Conservation (phyloP, 306 rosid genomes). For the Casuarina cunninghamiana region DNA sequence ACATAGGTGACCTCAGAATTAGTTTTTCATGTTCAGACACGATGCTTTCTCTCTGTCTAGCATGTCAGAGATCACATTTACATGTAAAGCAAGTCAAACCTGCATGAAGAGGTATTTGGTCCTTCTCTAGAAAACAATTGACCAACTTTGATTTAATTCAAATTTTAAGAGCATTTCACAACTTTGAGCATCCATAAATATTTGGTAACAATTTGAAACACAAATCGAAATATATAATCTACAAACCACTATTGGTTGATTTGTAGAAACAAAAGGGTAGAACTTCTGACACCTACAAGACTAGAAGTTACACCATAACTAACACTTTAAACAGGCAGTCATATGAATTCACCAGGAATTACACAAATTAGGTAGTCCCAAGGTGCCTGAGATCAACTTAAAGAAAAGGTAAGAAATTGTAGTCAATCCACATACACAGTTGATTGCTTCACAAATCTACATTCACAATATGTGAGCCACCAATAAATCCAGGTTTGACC, state of each 20-base stretch:
- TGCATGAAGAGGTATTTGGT: neutral
- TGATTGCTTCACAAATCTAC: neutral
- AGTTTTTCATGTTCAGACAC: constrained; percentile 8
- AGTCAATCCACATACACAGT: neutral
- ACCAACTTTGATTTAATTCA: neutral
- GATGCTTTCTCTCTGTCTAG: neutral
- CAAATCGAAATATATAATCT: neutral
- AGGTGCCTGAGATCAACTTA: neutral
- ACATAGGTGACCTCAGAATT: neutral
- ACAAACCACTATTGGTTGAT: neutral
- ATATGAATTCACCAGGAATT: neutral
- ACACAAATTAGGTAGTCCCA: neutral
- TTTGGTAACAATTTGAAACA: neutral
- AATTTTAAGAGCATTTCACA: neutral
- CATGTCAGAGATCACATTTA: neutral
- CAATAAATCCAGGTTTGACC: neutral
- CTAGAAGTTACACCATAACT: neutral
- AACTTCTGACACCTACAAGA: neutral
- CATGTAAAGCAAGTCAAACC: neutral
- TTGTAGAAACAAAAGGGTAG: neutral
- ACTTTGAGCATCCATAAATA: neutral
- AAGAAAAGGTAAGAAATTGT: neutral
- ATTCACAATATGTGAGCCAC: neutral
- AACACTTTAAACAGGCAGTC: neutral
- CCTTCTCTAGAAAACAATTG: neutral